Evolutionary conservation across 805 yeast genomes (phyloP), one percentile per base, ranked within the genome.

Genomic region (Cyberlindnera veronae): DNA sequence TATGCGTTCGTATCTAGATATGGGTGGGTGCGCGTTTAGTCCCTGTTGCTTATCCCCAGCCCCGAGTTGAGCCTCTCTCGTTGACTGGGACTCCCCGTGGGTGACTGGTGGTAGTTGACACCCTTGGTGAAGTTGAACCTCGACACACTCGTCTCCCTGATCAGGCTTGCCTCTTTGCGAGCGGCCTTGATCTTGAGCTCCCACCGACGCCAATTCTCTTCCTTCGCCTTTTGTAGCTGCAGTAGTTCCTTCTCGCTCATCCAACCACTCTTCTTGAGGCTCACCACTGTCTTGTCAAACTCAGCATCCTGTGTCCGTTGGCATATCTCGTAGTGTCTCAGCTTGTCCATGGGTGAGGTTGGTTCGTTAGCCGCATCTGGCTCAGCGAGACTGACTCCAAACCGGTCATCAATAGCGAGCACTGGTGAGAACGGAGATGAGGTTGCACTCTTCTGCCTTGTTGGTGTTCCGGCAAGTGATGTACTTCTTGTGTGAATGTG

Each of bases 221-320:
- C 37, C 17, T 48, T 48, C 10, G 57, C 48, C 8, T 29, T 34
- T 26, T 51, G 50, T 7, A 54, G 21, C 21, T 45, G 42, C 8
- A n/a, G 11, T 1, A 51, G 15, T 34, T 54, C 57, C 15, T 29
- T 37, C 14, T 44, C 44, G 20, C 50, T 53, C 53, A 53, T 42
- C 59, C 59, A 54, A 5, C 59, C 59, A 39, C 57, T 42, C n/a
- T 41, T 38, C 34, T 43, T 43, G 12, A 54, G 30, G 27, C 46
- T 41, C 16, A 39, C 43, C 14, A 41, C 45, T 15, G 50, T 53
- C 30, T 47, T 45, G 9, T 46, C 45, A 23, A 51, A 33, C 44
- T 51, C 59, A 6, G 26, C 18, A 13, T 45, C 44, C 36, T 54
- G 57, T 14, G 40, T 31, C 21, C 35, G 32, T 34, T 53, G 57